A percentile compares a stretch with the other conserved stretches of the same genome.
These are phyloP conservation scores for Lyophyllum shimeji DNA, from an alignment of 768 basidiomycete genomes.

Conservation along the genomic window DNA sequence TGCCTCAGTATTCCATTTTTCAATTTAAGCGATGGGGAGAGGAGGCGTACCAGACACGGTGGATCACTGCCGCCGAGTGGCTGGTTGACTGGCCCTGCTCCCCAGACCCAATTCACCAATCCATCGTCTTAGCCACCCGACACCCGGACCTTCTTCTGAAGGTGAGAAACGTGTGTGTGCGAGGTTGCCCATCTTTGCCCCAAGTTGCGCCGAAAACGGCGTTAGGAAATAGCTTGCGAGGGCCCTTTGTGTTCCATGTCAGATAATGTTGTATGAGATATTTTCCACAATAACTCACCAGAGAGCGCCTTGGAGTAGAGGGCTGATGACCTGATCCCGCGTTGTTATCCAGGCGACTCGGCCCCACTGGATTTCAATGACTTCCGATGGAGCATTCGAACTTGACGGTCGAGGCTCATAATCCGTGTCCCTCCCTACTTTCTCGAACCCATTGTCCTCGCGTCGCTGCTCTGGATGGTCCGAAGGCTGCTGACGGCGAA, in stretches of 20 bases:
- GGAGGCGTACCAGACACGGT: neutral
- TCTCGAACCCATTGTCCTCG: constrained; percentile 23
- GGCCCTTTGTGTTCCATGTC: constrained; percentile 32
- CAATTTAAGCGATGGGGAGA: no score
- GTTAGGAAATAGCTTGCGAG: constrained; percentile 44
- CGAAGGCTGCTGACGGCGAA: constrained; percentile 23
- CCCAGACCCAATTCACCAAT: constrained; percentile 27
- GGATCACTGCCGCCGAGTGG: neutral
- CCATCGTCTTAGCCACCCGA: constrained; percentile 42
- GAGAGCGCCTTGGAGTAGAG: constrained; percentile 63
- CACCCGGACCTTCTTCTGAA: constrained; percentile 37
- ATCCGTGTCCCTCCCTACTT: constrained; percentile 27
- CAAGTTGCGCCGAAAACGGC: constrained; percentile 36
- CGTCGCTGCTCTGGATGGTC: neutral
- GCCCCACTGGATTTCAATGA: constrained; percentile 54
- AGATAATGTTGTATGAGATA: neutral
- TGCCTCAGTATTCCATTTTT: no score
- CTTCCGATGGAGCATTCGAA: constrained; percentile 21
- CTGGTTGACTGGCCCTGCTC: neutral
- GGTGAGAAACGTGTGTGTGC: constrained; percentile 25
- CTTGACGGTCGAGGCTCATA: constrained; percentile 14
- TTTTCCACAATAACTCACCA: constrained; percentile 44
- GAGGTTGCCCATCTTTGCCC: constrained; percentile 31
- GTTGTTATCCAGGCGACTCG: constrained; percentile 61
- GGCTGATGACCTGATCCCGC: constrained; percentile 68